Base-by-base conservation (phyloP, 139 green algal species). In the Tetraselmis chui region DNA sequence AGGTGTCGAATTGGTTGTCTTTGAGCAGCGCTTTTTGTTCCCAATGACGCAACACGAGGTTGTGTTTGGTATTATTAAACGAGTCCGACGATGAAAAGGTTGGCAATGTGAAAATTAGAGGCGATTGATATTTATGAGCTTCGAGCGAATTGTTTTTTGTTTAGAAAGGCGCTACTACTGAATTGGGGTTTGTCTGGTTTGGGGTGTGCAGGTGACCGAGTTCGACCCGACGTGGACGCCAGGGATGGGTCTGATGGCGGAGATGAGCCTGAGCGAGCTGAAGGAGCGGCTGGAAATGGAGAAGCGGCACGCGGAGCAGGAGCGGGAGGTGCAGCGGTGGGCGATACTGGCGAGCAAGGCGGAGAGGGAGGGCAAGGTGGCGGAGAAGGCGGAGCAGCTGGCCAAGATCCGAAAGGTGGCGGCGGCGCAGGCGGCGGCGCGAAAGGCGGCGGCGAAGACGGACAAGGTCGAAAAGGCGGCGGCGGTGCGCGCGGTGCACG, bases 231-330 rank as follows among this genome's bases (percentile, higher is more conserved):
- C 88, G 28, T 75, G 5, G 80, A 87, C 28, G 80, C n/a, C 26
- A 67, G 29, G 26, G 77, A 76, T 29, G 77, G 77, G 82, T 28
- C 80, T 89, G 74, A 80, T 89, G 28, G 86, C 87, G 31, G 86
- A 88, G 76, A 95, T 95, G 92, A 88, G 84, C 2, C 78, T 95
- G 18, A 80, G 89, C 24, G 92, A 95, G 87, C 89, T 95, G 31
- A 79, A 84, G 29, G 89, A 90, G 58, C 84, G 90, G 1, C 82
- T 95, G 24, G 74, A 24, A 0, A 80, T 86, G 24, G 85, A 77
- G 2, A 89, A 89, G 85, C 81, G 80, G 79, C 78, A 81, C 59
- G 59, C 79, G 81, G 88, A 93, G 89, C 87, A 93, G 87, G 88
- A 89, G 82, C 76, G 81, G 26, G 45, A 67, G 45, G 45, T 67